Percentiles rank a stretch among this genome's conserved stretches.
These are phyloP conservation scores for Aspergillus melleus DNA, from an alignment of 2,329 filamentous ascomycete genomes.

Conservation along the genomic window DNA sequence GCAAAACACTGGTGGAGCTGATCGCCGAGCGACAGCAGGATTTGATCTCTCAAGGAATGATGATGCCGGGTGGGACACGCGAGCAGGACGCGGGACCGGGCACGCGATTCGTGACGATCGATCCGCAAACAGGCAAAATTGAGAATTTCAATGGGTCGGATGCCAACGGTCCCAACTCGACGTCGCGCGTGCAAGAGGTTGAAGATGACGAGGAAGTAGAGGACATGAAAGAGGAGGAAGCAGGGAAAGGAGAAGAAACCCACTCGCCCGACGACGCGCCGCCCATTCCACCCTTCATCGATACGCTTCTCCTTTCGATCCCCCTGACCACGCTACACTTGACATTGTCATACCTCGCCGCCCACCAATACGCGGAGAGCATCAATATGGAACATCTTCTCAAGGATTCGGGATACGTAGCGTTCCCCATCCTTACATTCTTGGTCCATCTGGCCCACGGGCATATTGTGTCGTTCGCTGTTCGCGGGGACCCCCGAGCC, in stretches of 20 bases:
- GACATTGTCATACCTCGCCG: constrained; percentile 47
- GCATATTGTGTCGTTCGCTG: constrained; percentile 39
- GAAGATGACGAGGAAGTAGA: not conserved
- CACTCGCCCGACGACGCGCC: constrained; percentile 12
- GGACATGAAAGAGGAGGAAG: not conserved
- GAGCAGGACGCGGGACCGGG: not conserved
- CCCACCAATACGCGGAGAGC: constrained; percentile 48
- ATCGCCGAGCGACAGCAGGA: constrained; percentile 45
- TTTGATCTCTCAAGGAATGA: constrained; percentile 20
- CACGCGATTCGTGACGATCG: constrained; percentile 37
- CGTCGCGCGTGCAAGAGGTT: not conserved
- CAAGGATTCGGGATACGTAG: constrained; percentile 37
- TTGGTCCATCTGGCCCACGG: constrained; percentile 48
- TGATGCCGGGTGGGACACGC: constrained; percentile 4
- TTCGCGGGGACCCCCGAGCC: constrained; percentile 5
- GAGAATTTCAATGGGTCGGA: constrained; percentile 26
- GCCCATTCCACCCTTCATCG: constrained; percentile 40
- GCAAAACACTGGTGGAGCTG: constrained; percentile 46
- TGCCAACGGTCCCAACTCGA: not conserved
- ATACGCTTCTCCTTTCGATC: constrained; percentile 45
- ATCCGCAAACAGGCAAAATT: constrained; percentile 24
- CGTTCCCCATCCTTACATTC: constrained; percentile 45
- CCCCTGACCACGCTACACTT: constrained; percentile 47
- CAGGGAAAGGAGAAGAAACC: constrained; percentile 1
- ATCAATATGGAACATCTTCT: constrained; percentile 33